These are phyloP conservation scores for Hymenoscyphus linearis DNA, from an alignment of 2,329 filamentous ascomycete genomes.

Conservation along the genomic window DNA sequence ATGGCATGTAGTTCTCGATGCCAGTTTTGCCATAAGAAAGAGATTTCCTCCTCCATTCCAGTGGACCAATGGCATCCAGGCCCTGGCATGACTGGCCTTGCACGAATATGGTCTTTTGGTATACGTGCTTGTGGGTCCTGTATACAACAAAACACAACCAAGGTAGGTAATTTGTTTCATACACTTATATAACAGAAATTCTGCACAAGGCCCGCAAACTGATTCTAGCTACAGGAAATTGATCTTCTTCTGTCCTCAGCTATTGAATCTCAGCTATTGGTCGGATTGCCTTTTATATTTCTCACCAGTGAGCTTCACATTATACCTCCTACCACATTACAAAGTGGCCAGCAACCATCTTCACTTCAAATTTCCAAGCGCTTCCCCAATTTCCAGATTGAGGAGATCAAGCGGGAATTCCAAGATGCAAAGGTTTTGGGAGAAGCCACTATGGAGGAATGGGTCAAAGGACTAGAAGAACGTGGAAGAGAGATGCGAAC, in stretches of 20 bases:
- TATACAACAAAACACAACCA: slow-evolving; percentile 53
- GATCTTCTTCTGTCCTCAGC: slow-evolving; percentile 60
- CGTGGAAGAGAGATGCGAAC: slow-evolving; percentile 55
- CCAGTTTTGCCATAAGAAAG: slow-evolving; percentile 57
- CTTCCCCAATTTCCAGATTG: slow-evolving; percentile 59
- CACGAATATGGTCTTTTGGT: slow-evolving; percentile 67
- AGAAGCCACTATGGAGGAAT: slow-evolving; percentile 65
- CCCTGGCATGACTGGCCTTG: slow-evolving; percentile 55
- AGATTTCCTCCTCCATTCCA: slow-evolving; percentile 24
- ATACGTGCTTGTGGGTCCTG: slow-evolving; percentile 63
- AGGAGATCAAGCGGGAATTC: slow-evolving; percentile 57
- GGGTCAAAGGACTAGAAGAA: slow-evolving; percentile 67
- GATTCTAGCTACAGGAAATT: slow-evolving; percentile 53
- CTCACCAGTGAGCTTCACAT: slow-evolving; percentile 57
- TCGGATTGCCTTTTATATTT: slow-evolving; percentile 65
- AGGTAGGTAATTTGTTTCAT: slow-evolving; percentile 46
- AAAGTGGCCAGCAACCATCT: slow-evolving; percentile 43
- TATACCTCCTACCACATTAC: slow-evolving; percentile 50
- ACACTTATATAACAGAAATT: neutral
- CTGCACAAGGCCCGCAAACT: slow-evolving; percentile 13
- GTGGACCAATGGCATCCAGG: slow-evolving; percentile 51
- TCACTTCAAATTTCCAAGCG: slow-evolving; percentile 56
- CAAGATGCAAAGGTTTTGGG: slow-evolving; percentile 60
- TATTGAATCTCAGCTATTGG: slow-evolving; percentile 54
- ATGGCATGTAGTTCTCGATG: slow-evolving; percentile 59